Conservation (phyloP, 2,329 filamentous ascomycete genomes). For the Cadophora gregata region DNA sequence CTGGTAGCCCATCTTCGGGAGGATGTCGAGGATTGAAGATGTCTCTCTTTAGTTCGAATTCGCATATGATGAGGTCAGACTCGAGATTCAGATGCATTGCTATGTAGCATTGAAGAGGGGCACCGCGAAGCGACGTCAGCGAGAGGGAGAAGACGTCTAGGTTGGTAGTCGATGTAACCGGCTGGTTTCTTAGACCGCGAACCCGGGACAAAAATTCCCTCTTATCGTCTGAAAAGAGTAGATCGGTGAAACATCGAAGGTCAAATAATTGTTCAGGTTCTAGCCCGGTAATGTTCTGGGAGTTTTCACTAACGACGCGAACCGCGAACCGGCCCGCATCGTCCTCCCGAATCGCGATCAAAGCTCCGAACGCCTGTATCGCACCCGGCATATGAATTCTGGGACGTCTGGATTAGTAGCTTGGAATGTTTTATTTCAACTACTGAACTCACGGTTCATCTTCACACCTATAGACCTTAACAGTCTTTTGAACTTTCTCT, state of each 20-base stretch:
- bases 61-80: slow-evolving; percentile 34
- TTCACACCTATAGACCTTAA: slow-evolving; percentile 33
- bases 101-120: slow-evolving; percentile 31
- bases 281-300: slow-evolving; percentile 29
- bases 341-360: slow-evolving; percentile 35
- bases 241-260: slow-evolving; percentile 35
- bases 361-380: slow-evolving; percentile 34
- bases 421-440: neutral
- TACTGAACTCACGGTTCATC: slow-evolving; percentile 30
- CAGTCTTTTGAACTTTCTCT: neutral
- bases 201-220: slow-evolving; percentile 32
- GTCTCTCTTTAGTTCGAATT: slow-evolving; percentile 34
- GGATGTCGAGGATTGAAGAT: slow-evolving; percentile 26
- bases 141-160: slow-evolving; percentile 36
- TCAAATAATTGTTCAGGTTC: slow-evolving; percentile 33
- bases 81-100: slow-evolving; percentile 31
- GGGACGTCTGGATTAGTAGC: neutral
- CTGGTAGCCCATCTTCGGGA: slow-evolving; percentile 23
- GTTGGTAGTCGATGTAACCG: slow-evolving; percentile 21
- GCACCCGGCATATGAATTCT: slow-evolving; percentile 37
- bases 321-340: slow-evolving; percentile 27
- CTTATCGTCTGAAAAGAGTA: slow-evolving; percentile 30
- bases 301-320: slow-evolving; percentile 36
- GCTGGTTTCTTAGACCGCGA: slow-evolving; percentile 19
- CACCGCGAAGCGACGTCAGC: slow-evolving; percentile 29